Conservation (phyloP, 176 grass and related monocot genomes). For the Thalia dealbata region DNA sequence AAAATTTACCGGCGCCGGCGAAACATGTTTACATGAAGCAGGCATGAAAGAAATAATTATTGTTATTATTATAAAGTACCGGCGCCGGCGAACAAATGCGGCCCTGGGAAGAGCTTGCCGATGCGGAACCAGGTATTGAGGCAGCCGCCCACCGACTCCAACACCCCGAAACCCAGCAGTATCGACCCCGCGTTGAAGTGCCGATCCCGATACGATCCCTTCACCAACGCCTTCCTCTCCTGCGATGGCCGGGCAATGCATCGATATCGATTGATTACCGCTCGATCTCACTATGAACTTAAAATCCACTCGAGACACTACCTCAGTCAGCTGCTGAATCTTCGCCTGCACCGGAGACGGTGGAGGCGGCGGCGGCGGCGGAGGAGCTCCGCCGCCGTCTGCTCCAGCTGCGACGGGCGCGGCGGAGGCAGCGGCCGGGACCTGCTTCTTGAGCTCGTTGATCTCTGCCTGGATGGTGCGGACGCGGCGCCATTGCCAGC, state of each 20-base stretch:
- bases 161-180: slow-evolving; percentile 68
- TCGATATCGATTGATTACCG: too few relatives aligned
- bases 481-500: slow-evolving; percentile 94
- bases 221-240: slow-evolving; percentile 78
- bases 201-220: slow-evolving; percentile 56
- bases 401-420: slow-evolving; percentile 28
- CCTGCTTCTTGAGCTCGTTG: slow-evolving; percentile 75
- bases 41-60: too few relatives aligned
- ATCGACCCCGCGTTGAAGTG: slow-evolving; percentile 89
- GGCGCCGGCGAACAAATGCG: slow-evolving; percentile 74
- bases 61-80: too few relatives aligned
- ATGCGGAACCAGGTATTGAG: slow-evolving; percentile 78
- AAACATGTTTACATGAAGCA: too few relatives aligned
- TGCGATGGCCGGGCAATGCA: slow-evolving; percentile 15
- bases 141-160: slow-evolving; percentile 59
- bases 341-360: slow-evolving; percentile 42
- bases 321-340: slow-evolving; percentile 75
- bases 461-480: slow-evolving; percentile 88
- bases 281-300: too few relatives aligned
- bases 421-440: slow-evolving; percentile 17
- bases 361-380: not conserved
- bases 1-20: slow-evolving; percentile 47
- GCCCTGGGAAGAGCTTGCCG: slow-evolving; percentile 87
- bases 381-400: not conserved
- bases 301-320: not conserved